Evolutionary conservation across 768 basidiomycete species (phyloP), one percentile per base, ranked within the genome.

Genomic region (Chalciporus chontae): DNA sequence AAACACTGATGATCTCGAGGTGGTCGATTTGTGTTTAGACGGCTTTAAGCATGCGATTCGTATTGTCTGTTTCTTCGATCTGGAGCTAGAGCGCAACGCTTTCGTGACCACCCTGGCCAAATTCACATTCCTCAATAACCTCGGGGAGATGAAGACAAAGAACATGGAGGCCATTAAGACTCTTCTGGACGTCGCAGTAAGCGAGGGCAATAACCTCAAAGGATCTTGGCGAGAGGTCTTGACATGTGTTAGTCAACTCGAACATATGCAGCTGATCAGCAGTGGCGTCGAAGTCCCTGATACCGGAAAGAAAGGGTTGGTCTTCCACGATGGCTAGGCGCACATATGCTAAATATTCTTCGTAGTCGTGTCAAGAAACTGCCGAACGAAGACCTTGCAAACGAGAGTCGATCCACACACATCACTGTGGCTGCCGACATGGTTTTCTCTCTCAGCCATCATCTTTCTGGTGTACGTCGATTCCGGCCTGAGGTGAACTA

Each of bases 151-250:
- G 96, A 94, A 93, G 71, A 79, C 91, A 29, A 98, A 98, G 76
- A 98, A 98, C 64, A 96, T 99, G 83, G 96, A 98, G 65, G 96
- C 95, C 6, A 97, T 99, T 73, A 98, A 97, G 69, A 73, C 91
- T 3, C 75, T 99, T 45, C 73, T 99, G 10, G 96, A 98, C 62
- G 83, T 99, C 39, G 95, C 96, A 14, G 87, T 95, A 36, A 87
- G 82, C n/a, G 94, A 99, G 65, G 96, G 96, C 52, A 97, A 96
- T 66, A 85, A 91, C 65, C 78, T 99, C 53, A 96, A 94, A 72
- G 87, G 85, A 1, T 93, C 89, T 17, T 99, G 96, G 96, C 86
- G 87, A 58, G 96, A 99, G 58, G 92, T 99, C 24, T 69, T 99
- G 57, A 90, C 85, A 14, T 98, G 96, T 69, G 96, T 99, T 54